Base-by-base conservation (phyloP, 2,329 filamentous ascomycete genomes). In the Blumeriella jaapii region DNA sequence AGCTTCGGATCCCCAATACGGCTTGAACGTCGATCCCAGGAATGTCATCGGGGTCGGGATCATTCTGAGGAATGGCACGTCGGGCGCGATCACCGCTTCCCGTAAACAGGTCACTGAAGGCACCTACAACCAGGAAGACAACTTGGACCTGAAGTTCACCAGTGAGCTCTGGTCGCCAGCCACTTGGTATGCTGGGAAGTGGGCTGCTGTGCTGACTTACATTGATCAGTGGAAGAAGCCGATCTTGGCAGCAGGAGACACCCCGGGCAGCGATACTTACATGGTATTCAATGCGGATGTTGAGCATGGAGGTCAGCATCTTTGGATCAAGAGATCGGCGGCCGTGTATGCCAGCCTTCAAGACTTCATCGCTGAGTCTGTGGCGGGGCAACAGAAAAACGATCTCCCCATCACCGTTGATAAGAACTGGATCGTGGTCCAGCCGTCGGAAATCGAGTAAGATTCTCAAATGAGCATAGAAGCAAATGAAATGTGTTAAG, bases 221-320 rank as follows among this genome's bases (percentile, higher is more conserved):
- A 24, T 38, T 20, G 29, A 32, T 16, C 19, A 23, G 35, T 38
- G 35, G 35, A 32, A 32, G 24, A 38, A 32, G 29, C 35, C 35
- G 15, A 29, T 38, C 8, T 20, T 38, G 22, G 35, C 35, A 9
- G 35, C 35, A 15, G 35, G 35, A 23, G 35, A 38, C 24, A 38
- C 35, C n/a, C 35, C 35, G 3, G 35, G 35, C 8, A 27, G 20
- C 8, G 35, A 38, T 17, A 38, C 35, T 9, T 38, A 38, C 26
- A 38, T 38, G 35, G 29, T 27, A 8, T 38, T 38, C 24, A 32
- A 38, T 31, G 35, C 32, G 2, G 35, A 38, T 24, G 19, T 38
- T 24, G 35, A 9, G 23, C 31, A 32, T n/a, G 35, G 35, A 15
- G 35, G 35, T 22, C 17, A 32, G 12, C 29, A 28, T n/a, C 3